Base-by-base conservation (phyloP, 1,284 basidiomycete species). In the Cutaneotrichosporon daszewskae region DNA sequence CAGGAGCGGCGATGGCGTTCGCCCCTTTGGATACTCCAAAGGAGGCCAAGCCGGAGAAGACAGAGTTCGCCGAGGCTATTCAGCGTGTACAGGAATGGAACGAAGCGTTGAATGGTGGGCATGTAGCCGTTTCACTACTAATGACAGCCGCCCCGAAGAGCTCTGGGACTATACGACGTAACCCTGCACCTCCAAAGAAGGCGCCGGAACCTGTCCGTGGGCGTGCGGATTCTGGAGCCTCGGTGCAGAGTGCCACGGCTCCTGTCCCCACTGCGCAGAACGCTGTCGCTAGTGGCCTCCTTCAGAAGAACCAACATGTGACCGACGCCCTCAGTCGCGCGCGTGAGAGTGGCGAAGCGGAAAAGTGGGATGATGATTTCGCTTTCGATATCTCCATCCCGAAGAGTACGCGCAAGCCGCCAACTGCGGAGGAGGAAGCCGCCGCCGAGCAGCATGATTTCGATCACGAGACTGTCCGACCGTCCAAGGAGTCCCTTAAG, bases 81-180 rank as follows among this genome's bases (percentile, higher is more conserved):
- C 77, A 90, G 62, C 84, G 87, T 59, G 94, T 98, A 17, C 91
- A 95, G 70, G 87, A 96, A 68, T 98, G 92, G 92, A 98, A 98
- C 60, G 87, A 96, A 65, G 91, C 91, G 1, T 73, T 98, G 43
- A 91, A 84, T 74, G 91, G 85, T 89, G 66, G 57, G 79, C 71
- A 13, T 12, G 19, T 10, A 19, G 13, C 26, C n/a, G 12, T 18
- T 10, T 3, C 13, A 13, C 3, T 20, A 10, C 31, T 41, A 20
- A 49, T 16, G 7, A 4, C 24, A 40, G 37, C 36, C 22, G 32
- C 37, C 12, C 74, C 77, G 12, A 70, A 74, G 26, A 70, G 53
- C 32, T 45, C 58, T 16, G 59, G 58, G 19, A 65, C 62, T 2
- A 53, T 68, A 34, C 55, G 54, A 4, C 43, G 44, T 5, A 32